Base-by-base conservation (phyloP, 306 rosid species). In the Crataegus laevigata region DNA sequence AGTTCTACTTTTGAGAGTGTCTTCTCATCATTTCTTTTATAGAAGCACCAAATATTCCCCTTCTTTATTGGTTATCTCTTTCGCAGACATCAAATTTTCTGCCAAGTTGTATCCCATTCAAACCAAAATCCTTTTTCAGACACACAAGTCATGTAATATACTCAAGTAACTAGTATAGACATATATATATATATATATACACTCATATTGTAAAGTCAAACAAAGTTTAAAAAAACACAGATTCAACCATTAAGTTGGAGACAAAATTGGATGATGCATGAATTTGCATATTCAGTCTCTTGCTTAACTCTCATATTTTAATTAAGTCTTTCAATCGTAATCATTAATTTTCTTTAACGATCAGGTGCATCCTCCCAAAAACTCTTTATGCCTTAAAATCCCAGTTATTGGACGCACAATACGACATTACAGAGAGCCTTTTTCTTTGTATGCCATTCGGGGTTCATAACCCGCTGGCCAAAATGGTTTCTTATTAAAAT, bases 361-460 rank as follows among this genome's bases (percentile, higher is more conserved):
- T 57, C 62, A 43, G 77, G 29, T 73, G 66, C 77, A 73, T 73
- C 58, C 77, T 43, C 69, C 77, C 51, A 12, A 11, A 36, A 50
- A 26, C 58, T 14, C 15, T 72, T 38, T 25, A 17, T 58, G 76
- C 47, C 69, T 63, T 19, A 12, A 43, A 73, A 43, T 30, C 77
- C 29, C 24, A 61, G 77, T 26, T 60, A 73, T 68, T 68, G 36
- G 47, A 45, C 28, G 29, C 54, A 43, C 1, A 73, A 14, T 30
- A 29, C n/a, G 68, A 63, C 77, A 52, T 43, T 73, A 73, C 77
- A 28, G 59, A 60, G 60, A 62, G 60, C 52, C 45, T 25, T 15
- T 14, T 73, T 57, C 60, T 43, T 28, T 73, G 77, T 43, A 61
- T 28, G 69, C 69, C 69, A 43, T 42, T 42, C 29, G 38, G 69